Evolutionary conservation across 1,139 yeast genomes (phyloP).

Genomic region (Protomyces arabidopsidicola): DNA sequence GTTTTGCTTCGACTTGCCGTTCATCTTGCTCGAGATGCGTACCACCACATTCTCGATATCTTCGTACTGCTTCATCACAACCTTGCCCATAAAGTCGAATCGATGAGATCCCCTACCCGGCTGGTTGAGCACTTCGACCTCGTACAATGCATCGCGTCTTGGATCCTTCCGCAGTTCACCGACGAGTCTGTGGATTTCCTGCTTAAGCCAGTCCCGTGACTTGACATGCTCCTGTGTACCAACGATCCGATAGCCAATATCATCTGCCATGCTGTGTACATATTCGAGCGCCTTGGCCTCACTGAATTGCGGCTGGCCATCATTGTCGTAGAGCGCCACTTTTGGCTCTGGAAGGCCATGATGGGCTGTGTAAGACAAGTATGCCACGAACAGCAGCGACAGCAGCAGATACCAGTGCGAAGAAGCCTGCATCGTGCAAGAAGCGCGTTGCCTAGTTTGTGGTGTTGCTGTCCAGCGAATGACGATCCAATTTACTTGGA

Average conservation of each 20-base stretch:
- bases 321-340: slow-evolving; percentile 11
- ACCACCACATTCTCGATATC: slow-evolving; percentile 26
- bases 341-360: slow-evolving; percentile 15
- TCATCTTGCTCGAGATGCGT: slow-evolving; percentile 18
- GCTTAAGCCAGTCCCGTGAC: slow-evolving; percentile 24
- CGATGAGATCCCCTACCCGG: slow-evolving; percentile 27
- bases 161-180: slow-evolving; percentile 18
- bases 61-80: slow-evolving; percentile 27
- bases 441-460: too few relatives aligned
- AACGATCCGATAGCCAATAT: slow-evolving; percentile 28
- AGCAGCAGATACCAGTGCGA: slow-evolving; percentile 9
- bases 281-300: slow-evolving; percentile 17
- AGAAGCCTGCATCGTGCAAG: background rate
- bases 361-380: slow-evolving; percentile 14
- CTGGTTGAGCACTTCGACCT: slow-evolving; percentile 22
- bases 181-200: slow-evolving; percentile 15
- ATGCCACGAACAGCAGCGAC: background rate
- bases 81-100: slow-evolving; percentile 28
- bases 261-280: slow-evolving; percentile 19
- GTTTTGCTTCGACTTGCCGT: slow-evolving; percentile 21
- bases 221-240: slow-evolving; percentile 27
- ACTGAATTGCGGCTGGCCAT: slow-evolving; percentile 26
- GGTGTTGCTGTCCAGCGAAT: too few relatives aligned
- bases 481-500: too few relatives aligned
- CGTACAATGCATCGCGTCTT: slow-evolving; percentile 5